Evolutionary conservation across 2,329 filamentous ascomycete genomes (phyloP).

Genomic region (Pseudocercospora fijiensis): DNA sequence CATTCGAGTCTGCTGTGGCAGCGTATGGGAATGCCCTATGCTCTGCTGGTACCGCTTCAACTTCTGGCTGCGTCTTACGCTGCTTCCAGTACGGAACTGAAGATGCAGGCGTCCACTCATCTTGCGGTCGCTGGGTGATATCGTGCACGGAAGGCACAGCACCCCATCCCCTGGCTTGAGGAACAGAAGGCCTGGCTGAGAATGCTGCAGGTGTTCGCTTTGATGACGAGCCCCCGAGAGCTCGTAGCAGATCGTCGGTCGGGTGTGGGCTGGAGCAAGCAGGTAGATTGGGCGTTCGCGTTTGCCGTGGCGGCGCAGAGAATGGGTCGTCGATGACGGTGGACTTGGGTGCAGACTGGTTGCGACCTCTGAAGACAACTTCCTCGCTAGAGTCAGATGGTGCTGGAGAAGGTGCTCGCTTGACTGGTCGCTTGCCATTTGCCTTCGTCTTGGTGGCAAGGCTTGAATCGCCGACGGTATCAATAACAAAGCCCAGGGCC

Average conservation of each 20-base stretch:
- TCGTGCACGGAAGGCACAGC: conserved; percentile 22
- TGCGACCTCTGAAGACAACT: conserved; percentile 63
- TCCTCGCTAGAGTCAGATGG: conserved; percentile 68
- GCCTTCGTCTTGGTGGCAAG: conserved; percentile 21
- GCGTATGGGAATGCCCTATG: conserved; percentile 19
- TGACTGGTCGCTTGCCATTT: conserved; percentile 25
- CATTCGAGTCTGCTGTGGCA: conserved; percentile 20
- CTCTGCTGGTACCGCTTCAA: conserved; percentile 21
- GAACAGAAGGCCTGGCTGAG: neutral
- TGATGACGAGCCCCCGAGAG: conserved; percentile 16
- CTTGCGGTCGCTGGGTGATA: conserved; percentile 10
- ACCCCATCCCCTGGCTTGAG: conserved; percentile 25
- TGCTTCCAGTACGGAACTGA: conserved; percentile 32
- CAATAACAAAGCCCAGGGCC: conserved; percentile 34
- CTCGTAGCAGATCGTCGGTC: conserved; percentile 31
- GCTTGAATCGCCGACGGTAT: conserved; percentile 36
- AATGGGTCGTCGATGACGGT: conserved; percentile 34
- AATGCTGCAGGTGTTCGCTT: neutral
- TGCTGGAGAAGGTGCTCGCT: conserved; percentile 44
- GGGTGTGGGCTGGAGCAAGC: conserved; percentile 21
- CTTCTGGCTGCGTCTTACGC: conserved; percentile 27
- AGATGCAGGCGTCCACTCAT: conserved; percentile 32
- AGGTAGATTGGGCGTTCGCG: conserved; percentile 36
- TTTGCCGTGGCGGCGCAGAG: conserved; percentile 7
- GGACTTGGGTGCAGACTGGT: conserved; percentile 17